These are phyloP conservation scores for Lenwebbia sp. DNA, from an alignment of 345 rosid genomes.

Conservation along the genomic window DNA sequence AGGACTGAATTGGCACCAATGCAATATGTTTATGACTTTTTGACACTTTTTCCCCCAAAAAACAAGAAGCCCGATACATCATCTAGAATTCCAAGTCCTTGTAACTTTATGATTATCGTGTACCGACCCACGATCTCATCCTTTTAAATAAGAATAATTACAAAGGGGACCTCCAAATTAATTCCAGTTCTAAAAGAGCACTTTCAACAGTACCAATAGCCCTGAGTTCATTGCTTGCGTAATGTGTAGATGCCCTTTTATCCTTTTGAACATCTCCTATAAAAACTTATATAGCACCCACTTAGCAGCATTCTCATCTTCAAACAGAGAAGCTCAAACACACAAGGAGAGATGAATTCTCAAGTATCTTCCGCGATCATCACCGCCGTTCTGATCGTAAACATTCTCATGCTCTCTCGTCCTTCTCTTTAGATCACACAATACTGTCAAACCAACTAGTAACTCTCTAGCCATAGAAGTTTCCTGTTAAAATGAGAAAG, in stretches of 20 bases:
- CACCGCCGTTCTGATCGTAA: neutral
- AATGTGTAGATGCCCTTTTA: neutral
- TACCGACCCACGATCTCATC: neutral
- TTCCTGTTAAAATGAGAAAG: too few species aligned
- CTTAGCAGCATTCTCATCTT: neutral
- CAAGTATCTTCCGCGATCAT: neutral
- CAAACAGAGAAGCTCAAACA: neutral
- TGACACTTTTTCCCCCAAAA: too few species aligned
- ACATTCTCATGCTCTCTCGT: neutral
- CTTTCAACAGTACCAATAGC: too few species aligned
- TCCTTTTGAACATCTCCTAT: neutral
- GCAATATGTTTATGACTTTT: too few species aligned
- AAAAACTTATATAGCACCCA: neutral
- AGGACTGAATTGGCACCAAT: too few species aligned
- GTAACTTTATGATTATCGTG: neutral
- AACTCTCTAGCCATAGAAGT: neutral
- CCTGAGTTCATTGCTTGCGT: too few species aligned
- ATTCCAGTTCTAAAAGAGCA: too few species aligned
- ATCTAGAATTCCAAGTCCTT: neutral
- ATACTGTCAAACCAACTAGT: neutral
- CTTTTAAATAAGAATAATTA: neutral
- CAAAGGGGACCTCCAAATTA: neutral
- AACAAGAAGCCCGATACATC: neutral
- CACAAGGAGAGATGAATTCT: neutral
- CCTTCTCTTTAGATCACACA: neutral